Conservation (phyloP, 371 early-diverging fungal species). For the Mortierella sp. region DNA sequence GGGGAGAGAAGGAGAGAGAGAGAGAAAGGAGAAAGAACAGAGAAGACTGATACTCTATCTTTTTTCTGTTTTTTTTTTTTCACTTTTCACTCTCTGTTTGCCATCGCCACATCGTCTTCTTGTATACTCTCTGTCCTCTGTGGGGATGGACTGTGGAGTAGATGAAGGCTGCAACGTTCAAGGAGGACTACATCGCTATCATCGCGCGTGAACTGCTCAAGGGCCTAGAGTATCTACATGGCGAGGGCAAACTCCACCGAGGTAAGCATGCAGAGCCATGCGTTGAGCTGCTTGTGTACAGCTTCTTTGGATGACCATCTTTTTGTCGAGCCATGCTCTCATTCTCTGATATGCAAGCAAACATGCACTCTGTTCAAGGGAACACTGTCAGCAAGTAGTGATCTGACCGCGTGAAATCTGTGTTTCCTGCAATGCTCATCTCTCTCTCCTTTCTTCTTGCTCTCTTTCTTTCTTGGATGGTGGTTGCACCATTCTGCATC, state of each 20-base stretch:
- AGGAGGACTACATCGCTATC: slow-evolving; percentile 89
- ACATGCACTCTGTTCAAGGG: not conserved
- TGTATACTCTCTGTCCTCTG: not conserved
- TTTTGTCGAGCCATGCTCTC: not conserved
- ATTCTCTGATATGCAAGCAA: too few relatives aligned
- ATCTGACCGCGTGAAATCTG: not conserved
- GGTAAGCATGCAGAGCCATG: slow-evolving; percentile 49
- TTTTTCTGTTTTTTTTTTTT: too few relatives aligned
- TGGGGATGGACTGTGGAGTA: slow-evolving; percentile 23
- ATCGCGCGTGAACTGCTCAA: slow-evolving; percentile 88
- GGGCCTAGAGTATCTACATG: slow-evolving; percentile 94
- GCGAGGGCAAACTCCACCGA: slow-evolving; percentile 92
- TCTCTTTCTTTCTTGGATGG: not conserved
- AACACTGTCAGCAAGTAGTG: too few relatives aligned
- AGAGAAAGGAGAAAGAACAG: not conserved
- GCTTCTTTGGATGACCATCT: too few relatives aligned
- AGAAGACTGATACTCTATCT: too few relatives aligned
- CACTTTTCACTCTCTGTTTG: not conserved
- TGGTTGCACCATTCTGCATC: not conserved
- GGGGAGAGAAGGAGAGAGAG: not conserved
- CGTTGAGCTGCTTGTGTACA: not conserved
- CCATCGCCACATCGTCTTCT: not conserved
- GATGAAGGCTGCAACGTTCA: slow-evolving; percentile 82
- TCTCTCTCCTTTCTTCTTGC: not conserved
- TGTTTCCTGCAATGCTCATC: not conserved